Evolutionary conservation across 1,284 basidiomycete genomes (phyloP).

Genomic region (Melampsora larici-populina): DNA sequence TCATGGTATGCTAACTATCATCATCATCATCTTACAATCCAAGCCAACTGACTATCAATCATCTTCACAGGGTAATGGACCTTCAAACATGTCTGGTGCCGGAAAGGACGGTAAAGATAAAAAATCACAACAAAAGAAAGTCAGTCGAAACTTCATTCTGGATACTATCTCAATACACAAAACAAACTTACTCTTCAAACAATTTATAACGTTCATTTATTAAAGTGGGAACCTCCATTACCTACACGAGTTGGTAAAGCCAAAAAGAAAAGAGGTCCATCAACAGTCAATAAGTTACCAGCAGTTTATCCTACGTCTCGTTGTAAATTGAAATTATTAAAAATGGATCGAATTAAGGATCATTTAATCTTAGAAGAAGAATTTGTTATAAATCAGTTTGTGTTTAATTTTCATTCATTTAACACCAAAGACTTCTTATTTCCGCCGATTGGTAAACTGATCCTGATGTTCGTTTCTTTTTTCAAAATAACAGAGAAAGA

Average conservation of each 20-base stretch:
- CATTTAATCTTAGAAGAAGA: conserved; percentile 88
- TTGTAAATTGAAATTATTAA: conserved; percentile 91
- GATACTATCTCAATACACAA: no score
- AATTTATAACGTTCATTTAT: conserved; percentile 66
- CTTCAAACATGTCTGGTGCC: conserved; percentile 38
- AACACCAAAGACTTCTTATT: conserved; percentile 69
- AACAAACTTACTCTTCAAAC: conserved; percentile 58
- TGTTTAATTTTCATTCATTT: background rate
- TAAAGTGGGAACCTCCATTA: conserved; percentile 90
- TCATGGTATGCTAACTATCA: background rate
- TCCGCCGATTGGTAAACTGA: conserved; percentile 68
- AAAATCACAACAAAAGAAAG: conserved; percentile 42
- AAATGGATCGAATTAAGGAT: conserved; percentile 96
- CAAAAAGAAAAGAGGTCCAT: conserved; percentile 73
- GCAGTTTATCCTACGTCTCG: conserved; percentile 90
- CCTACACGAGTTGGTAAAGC: conserved; percentile 96
- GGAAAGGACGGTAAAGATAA: conserved; percentile 44
- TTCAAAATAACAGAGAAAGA: conserved; percentile 42
- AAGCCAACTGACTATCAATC: background rate
- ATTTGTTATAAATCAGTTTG: conserved; percentile 43
- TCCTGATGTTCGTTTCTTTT: background rate
- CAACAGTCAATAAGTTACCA: conserved; percentile 85
- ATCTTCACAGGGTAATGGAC: conserved; percentile 38
- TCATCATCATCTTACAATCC: background rate
- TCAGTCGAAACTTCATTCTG: background rate